Conservation (phyloP, 2,329 filamentous ascomycete genomes). For the Acarospora socialis region DNA sequence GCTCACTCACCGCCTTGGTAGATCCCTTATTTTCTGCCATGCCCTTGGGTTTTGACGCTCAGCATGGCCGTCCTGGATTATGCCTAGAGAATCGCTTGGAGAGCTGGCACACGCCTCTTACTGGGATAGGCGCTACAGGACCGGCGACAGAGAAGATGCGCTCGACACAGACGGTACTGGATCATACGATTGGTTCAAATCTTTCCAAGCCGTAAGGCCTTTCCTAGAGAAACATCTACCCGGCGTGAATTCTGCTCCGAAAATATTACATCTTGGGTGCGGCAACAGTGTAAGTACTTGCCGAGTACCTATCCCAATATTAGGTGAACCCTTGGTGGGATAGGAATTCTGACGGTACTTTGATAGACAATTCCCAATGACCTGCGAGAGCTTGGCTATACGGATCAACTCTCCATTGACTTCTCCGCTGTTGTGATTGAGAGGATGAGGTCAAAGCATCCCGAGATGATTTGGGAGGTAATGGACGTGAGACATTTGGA, state of each 20-base stretch:
- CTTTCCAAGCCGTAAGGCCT: not conserved
- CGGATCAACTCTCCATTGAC: conserved; percentile 39
- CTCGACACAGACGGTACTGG: too few species aligned
- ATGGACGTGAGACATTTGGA: conserved; percentile 29
- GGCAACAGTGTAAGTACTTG: conserved; percentile 40
- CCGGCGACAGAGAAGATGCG: too few species aligned
- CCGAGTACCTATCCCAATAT: conserved; percentile 1
- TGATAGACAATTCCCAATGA: conserved; percentile 37
- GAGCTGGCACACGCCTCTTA: too few species aligned
- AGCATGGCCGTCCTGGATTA: too few species aligned
- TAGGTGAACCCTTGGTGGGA: not conserved
- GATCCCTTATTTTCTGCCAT: too few species aligned
- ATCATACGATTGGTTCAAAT: too few species aligned
- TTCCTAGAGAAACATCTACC: not conserved
- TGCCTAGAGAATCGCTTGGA: too few species aligned
- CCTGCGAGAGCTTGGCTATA: conserved; percentile 33
- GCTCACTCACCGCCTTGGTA: too few species aligned
- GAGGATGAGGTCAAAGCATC: conserved; percentile 34
- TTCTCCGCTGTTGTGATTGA: conserved; percentile 40
- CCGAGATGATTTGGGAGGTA: conserved; percentile 31
- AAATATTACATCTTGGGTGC: conserved; percentile 42
- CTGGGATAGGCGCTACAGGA: too few species aligned
- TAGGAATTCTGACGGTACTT: not conserved
- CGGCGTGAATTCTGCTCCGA: conserved; percentile 15
- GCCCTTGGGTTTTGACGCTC: too few species aligned